These are phyloP conservation scores for Linnemannia schmuckeri DNA, from an alignment of 192 early-diverging fungal genomes.

Conservation along the genomic window DNA sequence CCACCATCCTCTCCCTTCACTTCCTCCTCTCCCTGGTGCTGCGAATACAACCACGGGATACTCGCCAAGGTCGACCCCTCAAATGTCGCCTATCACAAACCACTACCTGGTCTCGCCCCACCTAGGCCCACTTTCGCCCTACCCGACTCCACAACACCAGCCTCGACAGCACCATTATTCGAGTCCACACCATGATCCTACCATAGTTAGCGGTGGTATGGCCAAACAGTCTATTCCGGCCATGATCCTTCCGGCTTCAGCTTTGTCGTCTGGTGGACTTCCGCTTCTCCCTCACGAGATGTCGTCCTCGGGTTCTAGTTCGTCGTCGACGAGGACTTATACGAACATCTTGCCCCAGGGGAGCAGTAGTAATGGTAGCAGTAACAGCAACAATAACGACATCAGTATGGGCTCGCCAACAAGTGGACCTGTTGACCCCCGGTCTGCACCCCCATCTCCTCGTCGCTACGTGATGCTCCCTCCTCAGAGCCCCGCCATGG, in stretches of 20 bases:
- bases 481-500: conserved; percentile 22
- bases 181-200: conserved; percentile 36
- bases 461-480: conserved; percentile 44
- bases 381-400: background rate
- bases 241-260: conserved; percentile 48
- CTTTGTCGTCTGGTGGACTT: conserved; percentile 24
- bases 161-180: conserved; percentile 38
- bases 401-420: conserved; percentile 14
- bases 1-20: conserved; percentile 9
- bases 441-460: conserved; percentile 31
- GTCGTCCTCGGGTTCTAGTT: conserved; percentile 7
- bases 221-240: conserved; percentile 38
- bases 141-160: conserved; percentile 51
- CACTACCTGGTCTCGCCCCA: conserved; percentile 32
- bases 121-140: conserved; percentile 38
- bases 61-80: conserved; percentile 47
- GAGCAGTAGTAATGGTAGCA: background rate
- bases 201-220: background rate
- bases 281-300: conserved; percentile 10
- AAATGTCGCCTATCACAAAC: conserved; percentile 32
- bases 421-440: conserved; percentile 5
- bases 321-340: conserved; percentile 5
- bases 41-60: conserved; percentile 7
- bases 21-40: conserved; percentile 7
- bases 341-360: conserved; percentile 22